Conservation (phyloP, 192 early-diverging fungal genomes). For the Coemansia biformis region DNA sequence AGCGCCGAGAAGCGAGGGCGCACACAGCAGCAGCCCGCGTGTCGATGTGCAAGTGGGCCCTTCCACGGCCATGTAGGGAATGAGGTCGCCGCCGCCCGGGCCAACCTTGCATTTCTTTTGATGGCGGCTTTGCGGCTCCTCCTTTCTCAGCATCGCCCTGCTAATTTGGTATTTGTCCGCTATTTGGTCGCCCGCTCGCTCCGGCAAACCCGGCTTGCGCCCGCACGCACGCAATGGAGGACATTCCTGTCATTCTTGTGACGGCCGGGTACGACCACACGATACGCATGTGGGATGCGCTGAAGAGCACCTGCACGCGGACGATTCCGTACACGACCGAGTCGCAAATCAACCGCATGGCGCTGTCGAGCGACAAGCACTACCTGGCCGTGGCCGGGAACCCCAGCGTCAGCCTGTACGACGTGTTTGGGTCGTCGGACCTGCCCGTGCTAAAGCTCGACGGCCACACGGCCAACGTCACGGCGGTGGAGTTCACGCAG, state of each 20-base stretch:
- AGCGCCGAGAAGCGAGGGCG: too few species aligned
- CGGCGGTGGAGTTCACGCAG: conserved; percentile 45
- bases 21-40: too few species aligned
- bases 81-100: too few species aligned
- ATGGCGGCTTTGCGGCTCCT: too few species aligned
- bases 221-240: too few species aligned
- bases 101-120: too few species aligned
- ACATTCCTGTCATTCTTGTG: conserved; percentile 44
- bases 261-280: conserved; percentile 51
- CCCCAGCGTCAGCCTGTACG: conserved; percentile 45
- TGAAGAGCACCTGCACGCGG: conserved; percentile 49
- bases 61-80: too few species aligned
- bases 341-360: conserved; percentile 50
- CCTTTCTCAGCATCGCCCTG: too few species aligned
- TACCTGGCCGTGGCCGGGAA: conserved; percentile 50
- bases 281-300: conserved; percentile 53
- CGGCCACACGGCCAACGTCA: conserved; percentile 49
- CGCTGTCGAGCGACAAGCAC: conserved; percentile 47
- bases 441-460: conserved; percentile 42
- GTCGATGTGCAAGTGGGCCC: too few species aligned
- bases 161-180: too few species aligned
- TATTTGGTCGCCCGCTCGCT: too few species aligned
- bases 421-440: conserved; percentile 44
- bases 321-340: conserved; percentile 48
- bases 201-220: too few species aligned